phyloP scores from a whole-genome alignment of 2,329 filamentous ascomycete genomes.

The Cercospora sojina region DNA sequence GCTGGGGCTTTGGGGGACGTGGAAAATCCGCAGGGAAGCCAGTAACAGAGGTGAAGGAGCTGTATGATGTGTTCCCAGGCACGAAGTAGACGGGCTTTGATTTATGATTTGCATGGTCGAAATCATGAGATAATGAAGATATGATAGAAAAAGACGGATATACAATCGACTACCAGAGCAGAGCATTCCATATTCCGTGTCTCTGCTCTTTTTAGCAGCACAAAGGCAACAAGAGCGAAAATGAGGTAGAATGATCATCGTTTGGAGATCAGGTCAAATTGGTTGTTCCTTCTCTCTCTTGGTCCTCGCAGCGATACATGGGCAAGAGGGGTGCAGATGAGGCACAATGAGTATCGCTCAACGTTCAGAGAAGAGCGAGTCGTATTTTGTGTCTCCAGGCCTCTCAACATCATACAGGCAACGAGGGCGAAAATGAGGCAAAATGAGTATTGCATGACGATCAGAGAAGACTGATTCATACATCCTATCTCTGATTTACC shows the following conservation, averaged over 20 bases:
- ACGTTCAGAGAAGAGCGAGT: too few species aligned
- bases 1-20: conserved; percentile 57
- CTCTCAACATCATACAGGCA: too few species aligned
- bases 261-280: background rate
- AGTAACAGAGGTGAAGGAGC: conserved; percentile 21
- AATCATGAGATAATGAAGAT: background rate
- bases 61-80: conserved; percentile 7
- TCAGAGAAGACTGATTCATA: background rate
- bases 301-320: background rate
- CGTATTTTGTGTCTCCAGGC: too few species aligned
- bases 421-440: too few species aligned
- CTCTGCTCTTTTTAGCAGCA: background rate
- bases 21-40: conserved; percentile 40
- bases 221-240: background rate
- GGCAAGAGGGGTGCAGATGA: background rate
- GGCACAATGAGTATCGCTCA: too few species aligned
- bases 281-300: background rate
- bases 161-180: background rate
- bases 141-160: background rate
- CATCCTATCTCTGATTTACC: background rate
- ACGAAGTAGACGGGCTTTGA: background rate
- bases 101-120: background rate
- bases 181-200: background rate
- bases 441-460: background rate
- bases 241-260: background rate